Percentiles rank a stretch among this genome's conserved stretches.
Evolutionary conservation across 2,329 filamentous ascomycete species (phyloP).

Genomic region (Talaromyces sp.): DNA sequence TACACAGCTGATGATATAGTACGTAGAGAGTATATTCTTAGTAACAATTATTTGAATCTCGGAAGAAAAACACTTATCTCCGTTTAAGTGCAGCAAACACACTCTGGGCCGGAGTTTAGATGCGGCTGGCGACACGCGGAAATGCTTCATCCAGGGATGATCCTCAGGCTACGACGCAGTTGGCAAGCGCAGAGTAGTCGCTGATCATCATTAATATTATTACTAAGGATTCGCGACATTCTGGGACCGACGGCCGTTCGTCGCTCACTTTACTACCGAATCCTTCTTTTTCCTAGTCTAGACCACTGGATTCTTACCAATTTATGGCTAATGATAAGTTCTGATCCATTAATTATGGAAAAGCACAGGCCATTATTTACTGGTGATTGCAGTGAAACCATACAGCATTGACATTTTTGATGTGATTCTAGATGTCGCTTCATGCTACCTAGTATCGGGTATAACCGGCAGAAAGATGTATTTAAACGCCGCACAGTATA

Average conservation of each 20-base stretch:
- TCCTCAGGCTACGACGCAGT: neutral
- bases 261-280: neutral
- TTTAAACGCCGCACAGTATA: no score
- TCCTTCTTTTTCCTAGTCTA: neutral
- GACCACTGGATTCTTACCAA: no score
- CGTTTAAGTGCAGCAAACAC: neutral
- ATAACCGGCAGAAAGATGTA: no score
- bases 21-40: neutral
- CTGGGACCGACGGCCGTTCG: neutral
- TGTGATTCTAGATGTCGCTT: no score
- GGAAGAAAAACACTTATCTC: neutral
- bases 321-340: no score
- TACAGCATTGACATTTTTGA: no score
- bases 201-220: no score
- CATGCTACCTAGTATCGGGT: no score
- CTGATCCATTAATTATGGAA: no score
- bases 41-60: no score
- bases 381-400: neutral
- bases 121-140: no score
- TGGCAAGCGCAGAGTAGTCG: neutral
- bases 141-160: neutral
- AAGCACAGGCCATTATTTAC: neutral
- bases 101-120: neutral
- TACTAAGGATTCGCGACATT: neutral
- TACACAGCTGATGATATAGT: neutral